Base-by-base conservation (phyloP, 495 filamentous ascomycete genomes). In the Trypethelium eluteriae region DNA sequence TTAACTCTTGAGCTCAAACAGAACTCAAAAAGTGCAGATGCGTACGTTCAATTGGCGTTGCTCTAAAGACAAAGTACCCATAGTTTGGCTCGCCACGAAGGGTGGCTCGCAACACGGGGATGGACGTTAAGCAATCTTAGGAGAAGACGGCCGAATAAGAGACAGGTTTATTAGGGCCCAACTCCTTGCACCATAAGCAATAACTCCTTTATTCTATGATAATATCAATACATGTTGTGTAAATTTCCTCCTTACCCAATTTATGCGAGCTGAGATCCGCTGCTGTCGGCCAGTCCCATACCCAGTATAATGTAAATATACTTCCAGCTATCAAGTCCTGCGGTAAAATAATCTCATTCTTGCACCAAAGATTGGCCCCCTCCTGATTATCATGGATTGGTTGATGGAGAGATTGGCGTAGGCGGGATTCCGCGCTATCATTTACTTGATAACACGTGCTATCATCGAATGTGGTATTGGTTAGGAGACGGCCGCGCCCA, bases 31-130 rank as follows among this genome's bases (percentile, higher is more conserved):
- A 46, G 41, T 46, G 14, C 41, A 46, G 41, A 46, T 46, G 41
- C 41, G 41, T 46, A 46, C 41, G 41, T 46, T 46, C 41, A 46
- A 46, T 46, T 46, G 41, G 41, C 41, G 41, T 46, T 46, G 41
- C 14, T 46, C 41, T 46, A 46, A 46, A 46, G 41, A 46, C 41
- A 14, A 6, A 46, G 41, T 46, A 14, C 41, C 41, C 41, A 46
- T 6, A 14, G 41, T 6, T 14, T 46, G 41, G 14, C 6, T 46
- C 41, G 6, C 41, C 14, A 46, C 41, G 41, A 46, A 46, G n/a
- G n/a, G n/a, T n/a, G n/a, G n/a, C n/a, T n/a, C n/a, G n/a, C n/a
- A n/a, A n/a, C n/a, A n/a, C n/a, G n/a, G n/a, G n/a, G n/a, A n/a
- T n/a, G n/a, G n/a, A n/a, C n/a, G n/a, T n/a, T n/a, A n/a, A n/a